phyloP scores from a whole-genome alignment of 2,329 filamentous ascomycete species.

The Fusarium musae region DNA sequence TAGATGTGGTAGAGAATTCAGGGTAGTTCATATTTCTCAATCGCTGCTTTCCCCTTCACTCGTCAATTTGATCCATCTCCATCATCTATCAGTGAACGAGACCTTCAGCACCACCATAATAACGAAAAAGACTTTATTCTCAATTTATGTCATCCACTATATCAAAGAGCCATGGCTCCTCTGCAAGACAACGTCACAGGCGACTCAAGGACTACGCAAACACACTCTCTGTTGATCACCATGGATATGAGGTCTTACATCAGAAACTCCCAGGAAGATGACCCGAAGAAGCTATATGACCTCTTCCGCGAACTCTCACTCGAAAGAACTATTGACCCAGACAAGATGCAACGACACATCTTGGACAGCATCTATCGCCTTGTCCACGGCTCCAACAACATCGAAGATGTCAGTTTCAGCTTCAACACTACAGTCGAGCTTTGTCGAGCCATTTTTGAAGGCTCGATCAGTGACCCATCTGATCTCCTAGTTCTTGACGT shows the following conservation, averaged over 20 bases:
- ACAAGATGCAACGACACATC: neutral
- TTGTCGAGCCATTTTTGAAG: neutral
- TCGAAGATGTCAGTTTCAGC: neutral
- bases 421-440: neutral
- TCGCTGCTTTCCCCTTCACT: neutral
- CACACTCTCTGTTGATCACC: neutral
- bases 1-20: neutral
- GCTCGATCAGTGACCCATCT: neutral
- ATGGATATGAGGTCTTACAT: neutral
- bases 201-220: neutral
- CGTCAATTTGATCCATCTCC: neutral
- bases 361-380: neutral
- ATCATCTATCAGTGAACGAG: too few relatives aligned
- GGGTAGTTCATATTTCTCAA: neutral
- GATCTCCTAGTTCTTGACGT: neutral
- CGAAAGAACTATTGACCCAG: neutral
- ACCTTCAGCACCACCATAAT: neutral
- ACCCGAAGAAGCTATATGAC: neutral
- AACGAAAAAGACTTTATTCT: neutral
- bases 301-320: neutral
- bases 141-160: neutral
- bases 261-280: neutral
- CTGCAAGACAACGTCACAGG: too few relatives aligned
- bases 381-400: conserved; percentile 21
- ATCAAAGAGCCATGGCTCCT: neutral